These are phyloP conservation scores for Kappamyces sp. DNA, from an alignment of 192 early-diverging fungal species.

Conservation along the genomic window DNA sequence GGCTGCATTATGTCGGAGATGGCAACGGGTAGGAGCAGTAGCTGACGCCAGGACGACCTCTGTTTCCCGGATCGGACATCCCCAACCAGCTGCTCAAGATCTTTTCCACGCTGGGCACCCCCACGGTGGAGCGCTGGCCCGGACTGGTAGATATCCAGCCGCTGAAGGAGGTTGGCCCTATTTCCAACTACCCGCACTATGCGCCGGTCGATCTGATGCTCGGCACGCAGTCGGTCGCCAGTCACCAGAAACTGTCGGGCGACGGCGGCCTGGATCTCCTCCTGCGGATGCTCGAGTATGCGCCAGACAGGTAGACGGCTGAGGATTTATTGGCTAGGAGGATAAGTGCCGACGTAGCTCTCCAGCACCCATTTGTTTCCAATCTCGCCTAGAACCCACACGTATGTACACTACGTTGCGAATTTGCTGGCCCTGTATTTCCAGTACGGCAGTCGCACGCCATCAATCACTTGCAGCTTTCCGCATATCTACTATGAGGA, in stretches of 20 bases:
- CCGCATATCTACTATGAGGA: constrained; percentile 36
- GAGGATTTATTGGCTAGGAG: constrained; percentile 25
- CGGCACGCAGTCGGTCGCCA: constrained; percentile 58
- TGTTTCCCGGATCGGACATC: constrained; percentile 81
- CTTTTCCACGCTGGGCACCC: constrained; percentile 69
- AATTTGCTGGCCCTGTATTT: constrained; percentile 29
- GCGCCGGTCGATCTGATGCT: constrained; percentile 63
- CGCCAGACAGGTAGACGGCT: constrained; percentile 37
- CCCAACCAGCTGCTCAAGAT: constrained; percentile 76
- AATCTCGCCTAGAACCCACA: not conserved
- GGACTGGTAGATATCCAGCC: not conserved
- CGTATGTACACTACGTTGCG: not conserved
- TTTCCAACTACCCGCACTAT: constrained; percentile 58
- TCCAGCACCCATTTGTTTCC: not conserved
- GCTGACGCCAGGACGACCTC: constrained; percentile 42
- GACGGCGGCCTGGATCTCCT: constrained; percentile 68
- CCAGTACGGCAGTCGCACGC: constrained; percentile 66
- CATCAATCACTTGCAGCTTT: constrained; percentile 52
- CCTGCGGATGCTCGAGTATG: constrained; percentile 56
- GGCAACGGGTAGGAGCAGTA: constrained; percentile 34
- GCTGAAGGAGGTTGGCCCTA: not conserved
- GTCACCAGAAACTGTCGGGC: constrained; percentile 63
- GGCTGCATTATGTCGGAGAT: constrained; percentile 27
- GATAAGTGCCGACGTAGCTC: constrained; percentile 42
- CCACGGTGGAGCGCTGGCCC: constrained; percentile 43